Evolutionary conservation across 2,329 filamentous ascomycete species (phyloP).

Genomic region (Pseudopithomyces chartarum): DNA sequence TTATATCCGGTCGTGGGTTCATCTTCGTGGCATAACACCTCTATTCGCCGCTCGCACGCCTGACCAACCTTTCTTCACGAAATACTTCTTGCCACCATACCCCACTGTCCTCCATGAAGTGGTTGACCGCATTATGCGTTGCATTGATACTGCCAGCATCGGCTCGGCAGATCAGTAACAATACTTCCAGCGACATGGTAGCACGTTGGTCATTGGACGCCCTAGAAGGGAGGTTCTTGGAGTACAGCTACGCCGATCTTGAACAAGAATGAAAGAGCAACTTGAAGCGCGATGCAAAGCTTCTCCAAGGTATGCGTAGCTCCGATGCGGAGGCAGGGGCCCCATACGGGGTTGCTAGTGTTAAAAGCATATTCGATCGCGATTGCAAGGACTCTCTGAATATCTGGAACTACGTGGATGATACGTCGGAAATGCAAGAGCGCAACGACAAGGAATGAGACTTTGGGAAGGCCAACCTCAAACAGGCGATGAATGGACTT

Average conservation of each 20-base stretch:
- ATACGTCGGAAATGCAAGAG: neutral
- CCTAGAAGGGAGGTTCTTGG: neutral
- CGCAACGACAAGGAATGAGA: neutral
- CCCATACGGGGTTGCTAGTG: neutral
- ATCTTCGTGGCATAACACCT: no score
- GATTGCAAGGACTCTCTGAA: neutral
- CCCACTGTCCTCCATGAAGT: neutral
- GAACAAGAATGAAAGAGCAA: neutral
- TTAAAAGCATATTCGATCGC: neutral
- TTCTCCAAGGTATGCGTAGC: neutral
- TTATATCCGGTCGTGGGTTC: no score
- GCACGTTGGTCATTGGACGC: neutral
- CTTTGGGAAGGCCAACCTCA: neutral
- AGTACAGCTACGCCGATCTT: neutral
- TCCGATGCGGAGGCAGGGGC: neutral
- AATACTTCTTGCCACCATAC: no score
- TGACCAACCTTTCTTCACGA: no score
- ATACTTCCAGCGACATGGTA: neutral
- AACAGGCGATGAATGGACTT: neutral
- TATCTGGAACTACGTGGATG: neutral
- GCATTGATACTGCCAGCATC: neutral
- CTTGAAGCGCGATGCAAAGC: neutral
- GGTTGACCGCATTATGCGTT: neutral
- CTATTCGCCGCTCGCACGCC: no score
- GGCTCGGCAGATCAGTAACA: neutral